Conservation (phyloP, 345 rosid species). For the Salix dunnii region DNA sequence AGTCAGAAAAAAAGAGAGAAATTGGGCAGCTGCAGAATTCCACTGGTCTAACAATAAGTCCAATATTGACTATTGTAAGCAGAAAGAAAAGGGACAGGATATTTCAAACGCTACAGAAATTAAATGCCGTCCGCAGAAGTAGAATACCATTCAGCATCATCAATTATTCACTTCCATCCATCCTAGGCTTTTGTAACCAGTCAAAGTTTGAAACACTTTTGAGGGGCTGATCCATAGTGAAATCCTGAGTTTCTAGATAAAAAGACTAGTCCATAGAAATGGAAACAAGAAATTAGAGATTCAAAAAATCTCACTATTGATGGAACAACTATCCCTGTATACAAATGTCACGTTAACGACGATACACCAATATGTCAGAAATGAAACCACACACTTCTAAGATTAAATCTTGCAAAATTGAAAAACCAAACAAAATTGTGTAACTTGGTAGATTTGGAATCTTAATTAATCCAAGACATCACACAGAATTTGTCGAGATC, state of each 20-base stretch:
- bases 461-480: conserved; percentile 5
- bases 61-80: not conserved
- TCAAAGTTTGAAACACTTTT: not conserved
- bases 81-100: not conserved
- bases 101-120: not conserved
- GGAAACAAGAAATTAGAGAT: not conserved
- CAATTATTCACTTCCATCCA: not conserved
- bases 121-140: not conserved
- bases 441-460: not conserved
- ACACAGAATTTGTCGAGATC: not conserved
- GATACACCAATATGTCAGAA: not conserved
- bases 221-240: not conserved
- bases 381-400: not conserved
- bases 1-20: too few relatives aligned
- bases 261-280: not conserved
- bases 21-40: too few relatives aligned
- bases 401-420: conserved; percentile 2
- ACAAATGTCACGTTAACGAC: not conserved
- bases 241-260: not conserved
- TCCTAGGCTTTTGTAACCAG: not conserved
- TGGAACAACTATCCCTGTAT: not conserved
- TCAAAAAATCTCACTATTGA: not conserved
- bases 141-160: not conserved
- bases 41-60: not conserved
- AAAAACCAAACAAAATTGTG: conserved; percentile 22